phyloP scores from a whole-genome alignment of 805 yeast genomes.

The Lipomyces anomalus region DNA sequence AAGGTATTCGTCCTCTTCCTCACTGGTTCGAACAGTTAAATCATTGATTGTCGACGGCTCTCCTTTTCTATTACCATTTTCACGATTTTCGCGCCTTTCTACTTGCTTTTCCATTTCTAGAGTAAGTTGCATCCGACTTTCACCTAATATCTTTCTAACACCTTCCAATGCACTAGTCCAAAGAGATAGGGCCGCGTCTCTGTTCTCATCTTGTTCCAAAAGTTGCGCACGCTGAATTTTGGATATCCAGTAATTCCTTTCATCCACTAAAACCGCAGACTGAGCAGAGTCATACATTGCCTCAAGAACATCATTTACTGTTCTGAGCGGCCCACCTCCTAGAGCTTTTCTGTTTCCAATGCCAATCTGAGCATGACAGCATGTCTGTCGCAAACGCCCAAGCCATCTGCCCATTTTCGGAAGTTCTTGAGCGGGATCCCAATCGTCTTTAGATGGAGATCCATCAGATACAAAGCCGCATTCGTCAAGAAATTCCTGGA shows the following conservation, averaged over 20 bases:
- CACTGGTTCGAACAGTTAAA: neutral
- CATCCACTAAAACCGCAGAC: slow-evolving; percentile 44
- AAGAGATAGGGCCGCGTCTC: slow-evolving; percentile 45
- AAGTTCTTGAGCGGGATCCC: slow-evolving; percentile 19
- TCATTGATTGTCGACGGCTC: neutral
- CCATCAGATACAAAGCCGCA: slow-evolving; percentile 39
- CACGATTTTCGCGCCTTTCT: slow-evolving; percentile 12
- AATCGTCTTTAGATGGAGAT: slow-evolving; percentile 12
- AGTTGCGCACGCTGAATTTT: slow-evolving; percentile 63
- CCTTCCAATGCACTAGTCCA: slow-evolving; percentile 41
- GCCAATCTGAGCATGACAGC: slow-evolving; percentile 62
- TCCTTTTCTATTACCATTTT: no score
- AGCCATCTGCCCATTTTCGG: slow-evolving; percentile 57
- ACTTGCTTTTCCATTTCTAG: slow-evolving; percentile 21
- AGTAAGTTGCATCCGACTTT: slow-evolving; percentile 21
- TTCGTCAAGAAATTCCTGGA: slow-evolving; percentile 51
- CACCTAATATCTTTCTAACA: slow-evolving; percentile 28
- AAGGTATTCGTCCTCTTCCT: neutral
- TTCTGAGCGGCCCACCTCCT: slow-evolving; percentile 36
- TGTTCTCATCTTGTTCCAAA: slow-evolving; percentile 51
- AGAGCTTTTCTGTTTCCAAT: slow-evolving; percentile 28
- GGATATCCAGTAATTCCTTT: slow-evolving; percentile 43
- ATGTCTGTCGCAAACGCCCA: slow-evolving; percentile 61
- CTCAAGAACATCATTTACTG: slow-evolving; percentile 63
- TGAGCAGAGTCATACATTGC: slow-evolving; percentile 56